Conservation (phyloP, 352 stramenopile species). For the Aphanomyces invadans region DNA sequence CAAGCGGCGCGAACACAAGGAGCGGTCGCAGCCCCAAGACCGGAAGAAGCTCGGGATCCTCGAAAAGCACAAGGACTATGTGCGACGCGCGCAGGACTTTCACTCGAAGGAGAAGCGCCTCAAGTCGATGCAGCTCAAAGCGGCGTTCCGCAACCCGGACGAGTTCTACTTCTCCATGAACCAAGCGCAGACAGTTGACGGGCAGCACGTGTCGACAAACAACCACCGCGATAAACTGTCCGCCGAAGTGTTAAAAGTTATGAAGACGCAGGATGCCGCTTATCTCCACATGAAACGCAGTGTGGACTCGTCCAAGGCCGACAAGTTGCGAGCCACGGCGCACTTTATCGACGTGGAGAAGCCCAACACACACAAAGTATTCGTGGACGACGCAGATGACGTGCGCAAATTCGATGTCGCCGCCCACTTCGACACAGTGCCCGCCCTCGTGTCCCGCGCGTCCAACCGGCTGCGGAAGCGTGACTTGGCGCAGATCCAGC, state of each 20-base stretch:
- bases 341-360: constrained; percentile 74
- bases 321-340: constrained; percentile 63
- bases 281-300: constrained; percentile 89
- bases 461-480: constrained; percentile 68
- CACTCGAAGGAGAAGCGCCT: constrained; percentile 91
- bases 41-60: constrained; percentile 93
- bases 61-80: constrained; percentile 99
- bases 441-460: constrained; percentile 55
- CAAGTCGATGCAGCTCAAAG: constrained; percentile 85
- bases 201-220: constrained; percentile 67
- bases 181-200: constrained; percentile 60
- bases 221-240: constrained; percentile 59
- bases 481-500: constrained; percentile 40
- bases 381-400: constrained; percentile 82
- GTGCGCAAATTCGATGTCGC: constrained; percentile 84
- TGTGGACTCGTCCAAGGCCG: constrained; percentile 67
- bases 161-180: constrained; percentile 99
- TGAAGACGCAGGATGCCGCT: constrained; percentile 96
- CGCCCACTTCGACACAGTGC: constrained; percentile 86
- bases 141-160: constrained; percentile 95
- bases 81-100: constrained; percentile 92
- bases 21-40: constrained; percentile 90
- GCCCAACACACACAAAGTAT: constrained; percentile 90
- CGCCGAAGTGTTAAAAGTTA: constrained; percentile 72
- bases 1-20: constrained; percentile 98